Evolutionary conservation across 139 green algal genomes (phyloP).

Genomic region (Diplosphaera chodatii): DNA sequence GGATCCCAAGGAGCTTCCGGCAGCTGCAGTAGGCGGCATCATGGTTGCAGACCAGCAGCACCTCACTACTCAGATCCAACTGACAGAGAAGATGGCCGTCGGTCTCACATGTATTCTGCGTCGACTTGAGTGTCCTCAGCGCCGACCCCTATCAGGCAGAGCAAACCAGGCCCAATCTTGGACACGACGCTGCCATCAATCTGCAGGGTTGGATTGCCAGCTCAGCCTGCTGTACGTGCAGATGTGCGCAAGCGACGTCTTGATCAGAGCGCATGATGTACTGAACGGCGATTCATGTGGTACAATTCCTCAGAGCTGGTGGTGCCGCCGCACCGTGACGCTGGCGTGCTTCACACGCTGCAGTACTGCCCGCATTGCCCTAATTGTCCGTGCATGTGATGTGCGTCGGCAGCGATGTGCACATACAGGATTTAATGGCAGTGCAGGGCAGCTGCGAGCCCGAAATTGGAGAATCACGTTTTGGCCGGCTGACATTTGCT

Average conservation of each 20-base stretch:
- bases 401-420: background rate
- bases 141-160: slow-evolving; percentile 53
- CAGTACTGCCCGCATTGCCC: background rate
- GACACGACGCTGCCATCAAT: slow-evolving; percentile 49
- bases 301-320: too few relatives aligned
- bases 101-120: slow-evolving; percentile 50
- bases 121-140: slow-evolving; percentile 39
- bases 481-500: too few relatives aligned
- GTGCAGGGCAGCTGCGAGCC: too few relatives aligned
- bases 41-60: too few relatives aligned
- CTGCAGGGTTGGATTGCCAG: slow-evolving; percentile 15
- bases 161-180: slow-evolving; percentile 44
- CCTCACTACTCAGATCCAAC: too few relatives aligned
- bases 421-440: too few relatives aligned
- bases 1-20: slow-evolving; percentile 46
- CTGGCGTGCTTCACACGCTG: background rate
- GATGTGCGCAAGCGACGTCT: too few relatives aligned
- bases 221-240: too few relatives aligned
- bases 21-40: slow-evolving; percentile 8
- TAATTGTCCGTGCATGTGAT: background rate
- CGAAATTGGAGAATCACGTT: too few relatives aligned
- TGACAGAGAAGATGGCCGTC: too few relatives aligned
- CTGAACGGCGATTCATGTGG: too few relatives aligned
- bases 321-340: background rate
- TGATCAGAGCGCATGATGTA: too few relatives aligned